These are phyloP conservation scores for Trichoderma parareesei DNA, from an alignment of 495 filamentous ascomycete species.

Conservation along the genomic window DNA sequence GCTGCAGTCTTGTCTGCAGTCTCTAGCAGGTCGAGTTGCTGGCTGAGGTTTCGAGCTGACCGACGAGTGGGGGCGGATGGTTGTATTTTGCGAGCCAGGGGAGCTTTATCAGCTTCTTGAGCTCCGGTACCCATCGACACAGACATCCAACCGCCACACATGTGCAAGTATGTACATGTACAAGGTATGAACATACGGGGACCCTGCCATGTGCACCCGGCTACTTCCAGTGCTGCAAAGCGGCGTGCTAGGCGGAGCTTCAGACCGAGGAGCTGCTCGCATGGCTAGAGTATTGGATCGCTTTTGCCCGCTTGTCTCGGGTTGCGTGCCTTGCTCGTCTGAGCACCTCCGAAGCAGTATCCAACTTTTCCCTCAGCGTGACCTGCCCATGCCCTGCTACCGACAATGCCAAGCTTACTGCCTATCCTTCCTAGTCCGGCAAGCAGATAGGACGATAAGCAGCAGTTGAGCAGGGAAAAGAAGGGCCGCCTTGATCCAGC, in stretches of 20 bases:
- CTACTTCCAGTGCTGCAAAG: not conserved
- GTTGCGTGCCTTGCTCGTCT: not conserved
- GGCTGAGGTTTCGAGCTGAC: not conserved
- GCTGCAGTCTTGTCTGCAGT: not conserved
- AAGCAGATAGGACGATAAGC: conserved; percentile 1
- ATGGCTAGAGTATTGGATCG: not conserved
- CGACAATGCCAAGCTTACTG: conserved; percentile 1
- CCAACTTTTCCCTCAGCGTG: not conserved
- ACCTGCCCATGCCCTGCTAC: not conserved
- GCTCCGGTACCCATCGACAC: not conserved
- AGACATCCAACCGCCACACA: not conserved
- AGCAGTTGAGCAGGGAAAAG: not conserved
- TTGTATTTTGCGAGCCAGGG: not conserved
- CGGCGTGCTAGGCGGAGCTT: not conserved
- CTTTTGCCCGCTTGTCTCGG: not conserved
- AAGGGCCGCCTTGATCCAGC: not conserved
- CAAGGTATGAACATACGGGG: too few species aligned
- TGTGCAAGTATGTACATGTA: too few species aligned
- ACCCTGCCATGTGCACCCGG: not conserved
- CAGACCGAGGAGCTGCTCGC: not conserved
- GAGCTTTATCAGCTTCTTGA: not conserved
- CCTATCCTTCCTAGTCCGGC: not conserved
- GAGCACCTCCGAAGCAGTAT: not conserved
- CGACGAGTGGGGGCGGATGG: not conserved
- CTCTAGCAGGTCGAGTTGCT: not conserved